A percentile compares a stretch with the other conserved stretches of the same genome.
Conservation (phyloP, 495 filamentous ascomycete species). For the Talaromyces nanjingensis region DNA sequence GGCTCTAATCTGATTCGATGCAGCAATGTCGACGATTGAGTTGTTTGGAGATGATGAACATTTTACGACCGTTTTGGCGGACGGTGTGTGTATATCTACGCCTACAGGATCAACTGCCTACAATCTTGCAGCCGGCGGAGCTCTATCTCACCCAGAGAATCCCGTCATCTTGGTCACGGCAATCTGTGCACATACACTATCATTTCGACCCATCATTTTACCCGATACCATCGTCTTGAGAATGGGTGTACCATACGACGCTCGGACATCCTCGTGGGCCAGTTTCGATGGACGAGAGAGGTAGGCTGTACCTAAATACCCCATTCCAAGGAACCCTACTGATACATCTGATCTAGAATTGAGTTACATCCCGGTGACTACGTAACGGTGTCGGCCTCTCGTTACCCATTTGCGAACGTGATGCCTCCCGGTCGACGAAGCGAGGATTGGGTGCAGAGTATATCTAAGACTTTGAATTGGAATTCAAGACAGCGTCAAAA, state of each 20-base stretch:
- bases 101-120: slow-evolving; percentile 95
- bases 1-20: slow-evolving; percentile 14
- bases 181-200: slow-evolving; percentile 93
- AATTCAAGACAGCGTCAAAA: slow-evolving; percentile 79
- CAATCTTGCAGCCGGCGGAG: slow-evolving; percentile 93
- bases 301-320: slow-evolving; percentile 18
- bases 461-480: slow-evolving; percentile 87
- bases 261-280: slow-evolving; percentile 84
- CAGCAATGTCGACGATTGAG: slow-evolving; percentile 80
- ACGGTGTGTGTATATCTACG: slow-evolving; percentile 85
- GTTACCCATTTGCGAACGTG: slow-evolving; percentile 90
- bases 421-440: slow-evolving; percentile 64
- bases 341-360: slow-evolving; percentile 36
- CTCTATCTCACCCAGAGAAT: slow-evolving; percentile 93
- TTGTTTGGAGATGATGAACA: slow-evolving; percentile 95
- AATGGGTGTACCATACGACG: slow-evolving; percentile 87
- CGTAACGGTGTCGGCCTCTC: slow-evolving; percentile 85
- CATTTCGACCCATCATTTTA: slow-evolving; percentile 90
- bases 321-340: background rate
- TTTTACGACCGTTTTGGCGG: slow-evolving; percentile 79
- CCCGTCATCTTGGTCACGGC: slow-evolving; percentile 93
- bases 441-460: slow-evolving; percentile 91
- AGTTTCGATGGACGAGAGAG: slow-evolving; percentile 93
- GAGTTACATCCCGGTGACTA: slow-evolving; percentile 89
- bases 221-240: slow-evolving; percentile 92